phyloP scores from a whole-genome alignment of 345 rosid species.

The Diplotaxis tenuifolia region DNA sequence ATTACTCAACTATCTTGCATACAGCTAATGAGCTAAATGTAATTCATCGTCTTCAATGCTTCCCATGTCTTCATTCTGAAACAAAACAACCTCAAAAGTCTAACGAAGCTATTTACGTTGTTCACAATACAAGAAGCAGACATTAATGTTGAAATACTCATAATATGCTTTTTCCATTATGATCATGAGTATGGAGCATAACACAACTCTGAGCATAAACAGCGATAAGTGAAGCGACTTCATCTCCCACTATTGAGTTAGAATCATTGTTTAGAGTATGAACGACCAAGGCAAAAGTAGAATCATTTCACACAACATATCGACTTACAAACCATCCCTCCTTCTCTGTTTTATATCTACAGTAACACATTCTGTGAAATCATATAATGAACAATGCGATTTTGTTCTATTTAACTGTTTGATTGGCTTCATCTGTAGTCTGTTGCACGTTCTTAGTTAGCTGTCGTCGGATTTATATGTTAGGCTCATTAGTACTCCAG shows the following conservation, averaged over 20 bases:
- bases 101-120: no score
- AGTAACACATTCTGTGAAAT: conserved; percentile 14
- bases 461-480: conserved; percentile 64
- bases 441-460: conserved; percentile 18
- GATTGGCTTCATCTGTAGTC: conserved; percentile 13
- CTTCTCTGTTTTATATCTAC: conserved; percentile 21
- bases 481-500: conserved; percentile 75
- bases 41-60: background rate
- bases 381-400: conserved; percentile 6
- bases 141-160: background rate
- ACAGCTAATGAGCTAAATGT: no score
- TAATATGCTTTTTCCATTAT: background rate
- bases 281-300: background rate
- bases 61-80: background rate
- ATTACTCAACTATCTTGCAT: no score
- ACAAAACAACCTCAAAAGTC: background rate
- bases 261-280: background rate
- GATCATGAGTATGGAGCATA: background rate
- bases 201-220: background rate
- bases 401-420: conserved; percentile 10
- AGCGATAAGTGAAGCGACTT: background rate
- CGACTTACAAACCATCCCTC: background rate
- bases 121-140: background rate
- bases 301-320: background rate
- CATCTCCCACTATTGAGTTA: background rate